Percentiles rank a stretch among this genome's conserved stretches.
Evolutionary conservation across 257 asterid genomes (phyloP).

Genomic region (Thymus mandschuricus): DNA sequence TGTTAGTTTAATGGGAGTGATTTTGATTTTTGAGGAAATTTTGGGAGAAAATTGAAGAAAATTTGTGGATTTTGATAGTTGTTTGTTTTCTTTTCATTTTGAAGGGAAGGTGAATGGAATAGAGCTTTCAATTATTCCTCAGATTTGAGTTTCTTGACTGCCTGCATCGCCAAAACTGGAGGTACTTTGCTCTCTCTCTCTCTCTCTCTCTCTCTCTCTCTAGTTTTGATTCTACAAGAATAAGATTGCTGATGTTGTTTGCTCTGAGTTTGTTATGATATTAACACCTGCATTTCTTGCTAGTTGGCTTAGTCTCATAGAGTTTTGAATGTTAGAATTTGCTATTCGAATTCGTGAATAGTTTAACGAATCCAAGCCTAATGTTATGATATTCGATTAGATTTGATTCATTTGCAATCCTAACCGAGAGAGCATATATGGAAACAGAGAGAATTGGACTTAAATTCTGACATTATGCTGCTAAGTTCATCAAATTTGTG

Average conservation of each 20-base stretch:
- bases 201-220: slow-evolving; percentile 15
- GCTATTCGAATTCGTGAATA: too few relatives aligned
- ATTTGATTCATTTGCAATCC: too few relatives aligned
- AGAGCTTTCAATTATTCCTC: slow-evolving; percentile 64
- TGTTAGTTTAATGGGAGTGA: too few relatives aligned
- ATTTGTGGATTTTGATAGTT: not conserved
- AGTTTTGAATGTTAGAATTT: not conserved
- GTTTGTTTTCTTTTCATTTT: slow-evolving; percentile 1
- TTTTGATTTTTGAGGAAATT: not conserved
- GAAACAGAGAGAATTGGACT: slow-evolving; percentile 9
- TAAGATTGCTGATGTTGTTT: slow-evolving; percentile 11
- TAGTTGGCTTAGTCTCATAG: slow-evolving; percentile 11
- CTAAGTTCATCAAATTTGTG: not conserved
- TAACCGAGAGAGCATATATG: not conserved
- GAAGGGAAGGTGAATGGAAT: slow-evolving; percentile 75
- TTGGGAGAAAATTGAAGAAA: not conserved
- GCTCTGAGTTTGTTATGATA: not conserved
- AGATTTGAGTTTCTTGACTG: slow-evolving; percentile 62
- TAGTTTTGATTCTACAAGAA: too few relatives aligned
- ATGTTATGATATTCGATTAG: too few relatives aligned
- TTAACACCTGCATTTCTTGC: slow-evolving; percentile 9
- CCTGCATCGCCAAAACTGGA: slow-evolving; percentile 60
- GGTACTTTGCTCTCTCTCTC: slow-evolving; percentile 38
- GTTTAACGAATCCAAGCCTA: too few relatives aligned
- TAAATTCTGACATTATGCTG: not conserved